Conservation (phyloP, 768 basidiomycete species). For the Mycena kentingensis region DNA sequence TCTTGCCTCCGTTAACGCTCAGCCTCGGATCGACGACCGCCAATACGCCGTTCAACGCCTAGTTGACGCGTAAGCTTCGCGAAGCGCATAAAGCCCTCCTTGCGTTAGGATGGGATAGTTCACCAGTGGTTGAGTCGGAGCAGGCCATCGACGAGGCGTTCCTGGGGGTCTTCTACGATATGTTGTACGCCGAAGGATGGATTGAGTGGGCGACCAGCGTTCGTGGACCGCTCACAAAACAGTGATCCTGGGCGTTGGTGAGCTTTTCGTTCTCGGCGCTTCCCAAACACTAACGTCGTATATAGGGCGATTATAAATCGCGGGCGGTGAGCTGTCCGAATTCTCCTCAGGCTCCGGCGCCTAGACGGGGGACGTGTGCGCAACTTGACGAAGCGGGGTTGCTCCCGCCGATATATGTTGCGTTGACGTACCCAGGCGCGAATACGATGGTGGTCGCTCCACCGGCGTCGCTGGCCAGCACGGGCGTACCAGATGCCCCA, state of each 20-base stretch:
- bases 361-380: too few relatives aligned
- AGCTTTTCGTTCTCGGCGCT: constrained; percentile 28
- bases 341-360: too few relatives aligned
- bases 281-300: not conserved
- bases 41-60: constrained; percentile 76
- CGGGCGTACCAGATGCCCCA: too few relatives aligned
- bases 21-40: constrained; percentile 40
- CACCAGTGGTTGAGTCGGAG: constrained; percentile 73
- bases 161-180: constrained; percentile 81
- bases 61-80: constrained; percentile 75
- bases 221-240: constrained; percentile 58
- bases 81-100: constrained; percentile 82
- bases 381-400: too few relatives aligned
- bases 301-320: constrained; percentile 85
- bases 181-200: constrained; percentile 83
- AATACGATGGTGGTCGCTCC: too few relatives aligned
- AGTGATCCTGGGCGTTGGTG: constrained; percentile 93
- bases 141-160: constrained; percentile 91
- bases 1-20: constrained; percentile 52
- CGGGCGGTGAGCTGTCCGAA: too few relatives aligned
- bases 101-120: constrained; percentile 91
- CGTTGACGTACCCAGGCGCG: too few relatives aligned
- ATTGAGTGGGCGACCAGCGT: constrained; percentile 76
- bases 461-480: too few relatives aligned
- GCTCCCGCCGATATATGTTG: too few relatives aligned